Base-by-base conservation (phyloP, 768 basidiomycete genomes). In the Phylloporus sp. region DNA sequence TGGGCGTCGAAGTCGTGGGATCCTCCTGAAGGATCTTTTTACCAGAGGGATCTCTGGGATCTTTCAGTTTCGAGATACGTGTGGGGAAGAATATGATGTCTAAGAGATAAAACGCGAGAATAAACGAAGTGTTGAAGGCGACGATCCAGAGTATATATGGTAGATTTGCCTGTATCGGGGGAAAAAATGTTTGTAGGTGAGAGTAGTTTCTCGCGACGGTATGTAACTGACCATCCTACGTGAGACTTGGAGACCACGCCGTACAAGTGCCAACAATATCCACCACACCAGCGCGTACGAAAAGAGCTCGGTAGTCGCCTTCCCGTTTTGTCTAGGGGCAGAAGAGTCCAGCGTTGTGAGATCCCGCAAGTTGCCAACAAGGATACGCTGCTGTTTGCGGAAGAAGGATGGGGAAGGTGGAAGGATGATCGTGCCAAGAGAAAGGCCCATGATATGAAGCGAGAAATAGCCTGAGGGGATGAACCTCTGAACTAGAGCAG, bases 81-180 rank as follows among this genome's bases (percentile, higher is more conserved):
- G 71, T 63, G 3, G 81, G 77, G 63, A 78, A 84, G 65, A 90
- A 86, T 33, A 67, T 56, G 44, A 86, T 74, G 55, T 97, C 90
- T 34, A 96, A 68, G 20, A 82, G 51, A 33, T 93, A 72, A 68
- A 96, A 95, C 11, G 78, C 81, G 6, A 92, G 73, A 14, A 97
- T 69, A 70, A 92, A 92, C 3, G 82, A 77, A 0, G 84, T 83
- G 62, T 97, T 98, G 79, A 80, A 95, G 9, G 90, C 92, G 1
- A 80, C 77, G 8, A 87, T 77, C 92, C 94, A 97, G 15, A 92
- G 65, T 28, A 93, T 81, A 65, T 99, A 98, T 5, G 87, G 76
- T 24, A 91, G 56, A 59, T 98, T 97, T 36, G 84, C 89, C 93
- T 94, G 55, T 15, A 34, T n/a, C 9, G 17, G 32, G 18, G 31